Conservation (phyloP, 768 basidiomycete species). For the Calvatia gigantea region DNA sequence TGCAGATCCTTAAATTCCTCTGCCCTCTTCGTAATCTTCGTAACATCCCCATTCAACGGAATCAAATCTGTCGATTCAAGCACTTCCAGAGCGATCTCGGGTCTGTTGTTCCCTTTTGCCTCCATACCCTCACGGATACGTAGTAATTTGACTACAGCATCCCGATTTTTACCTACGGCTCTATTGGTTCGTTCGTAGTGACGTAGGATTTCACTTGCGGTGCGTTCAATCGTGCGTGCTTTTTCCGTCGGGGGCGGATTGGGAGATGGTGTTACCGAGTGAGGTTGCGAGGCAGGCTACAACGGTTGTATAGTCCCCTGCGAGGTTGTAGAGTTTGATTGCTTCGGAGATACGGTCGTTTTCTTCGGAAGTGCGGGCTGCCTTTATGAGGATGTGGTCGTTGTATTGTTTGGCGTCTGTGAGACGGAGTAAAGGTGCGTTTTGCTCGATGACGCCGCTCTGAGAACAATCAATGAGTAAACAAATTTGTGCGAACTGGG, state of each 20-base stretch:
- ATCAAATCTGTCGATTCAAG: conserved; percentile 84
- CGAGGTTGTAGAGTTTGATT: conserved; percentile 94
- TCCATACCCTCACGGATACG: conserved; percentile 79
- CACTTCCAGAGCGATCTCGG: conserved; percentile 82
- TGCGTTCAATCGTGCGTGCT: conserved; percentile 63
- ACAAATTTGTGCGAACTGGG: neutral
- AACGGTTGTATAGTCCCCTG: conserved; percentile 86
- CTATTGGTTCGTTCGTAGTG: conserved; percentile 77
- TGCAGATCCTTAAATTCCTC: conserved; percentile 89
- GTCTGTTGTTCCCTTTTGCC: conserved; percentile 65
- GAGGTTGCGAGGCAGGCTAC: conserved; percentile 84
- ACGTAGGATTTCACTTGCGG: conserved; percentile 73
- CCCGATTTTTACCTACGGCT: conserved; percentile 67
- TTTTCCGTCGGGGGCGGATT: conserved; percentile 62
- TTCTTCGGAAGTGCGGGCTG: conserved; percentile 77
- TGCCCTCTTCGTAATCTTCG: conserved; percentile 78
- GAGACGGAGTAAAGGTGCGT: conserved; percentile 72
- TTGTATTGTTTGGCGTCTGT: conserved; percentile 66
- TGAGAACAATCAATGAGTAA: conserved; percentile 25
- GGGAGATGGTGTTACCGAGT: conserved; percentile 76
- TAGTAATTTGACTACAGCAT: conserved; percentile 72
- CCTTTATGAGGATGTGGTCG: conserved; percentile 76
- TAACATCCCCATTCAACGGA: conserved; percentile 82
- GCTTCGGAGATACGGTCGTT: conserved; percentile 87
- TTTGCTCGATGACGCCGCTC: conserved; percentile 87